These are phyloP conservation scores for Acanthamoeba royreba DNA, from an alignment of 208 protist genomes.

Conservation along the genomic window DNA sequence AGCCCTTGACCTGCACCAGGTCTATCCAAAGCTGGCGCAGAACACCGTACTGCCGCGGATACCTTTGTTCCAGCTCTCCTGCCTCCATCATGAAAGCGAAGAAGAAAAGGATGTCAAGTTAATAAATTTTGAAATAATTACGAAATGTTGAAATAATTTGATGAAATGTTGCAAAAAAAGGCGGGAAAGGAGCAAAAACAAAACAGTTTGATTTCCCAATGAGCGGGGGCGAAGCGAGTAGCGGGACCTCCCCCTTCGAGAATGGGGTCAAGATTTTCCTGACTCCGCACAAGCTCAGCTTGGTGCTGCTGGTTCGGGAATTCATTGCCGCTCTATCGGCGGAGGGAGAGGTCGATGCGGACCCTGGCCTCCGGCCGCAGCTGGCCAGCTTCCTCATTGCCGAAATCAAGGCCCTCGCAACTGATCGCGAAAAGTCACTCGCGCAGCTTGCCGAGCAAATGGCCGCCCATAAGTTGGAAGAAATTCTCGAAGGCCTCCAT, in stretches of 20 bases:
- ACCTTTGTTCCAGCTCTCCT: not conserved
- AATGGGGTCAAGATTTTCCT: not conserved
- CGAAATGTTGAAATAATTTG: not conserved
- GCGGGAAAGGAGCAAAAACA: not conserved
- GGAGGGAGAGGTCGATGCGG: not conserved
- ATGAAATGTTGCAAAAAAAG: not conserved
- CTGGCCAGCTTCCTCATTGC: not conserved
- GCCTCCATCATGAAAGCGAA: too few relatives aligned
- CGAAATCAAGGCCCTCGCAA: not conserved
- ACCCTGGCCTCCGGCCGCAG: not conserved
- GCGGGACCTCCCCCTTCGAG: not conserved
- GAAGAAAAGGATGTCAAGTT: too few relatives aligned
- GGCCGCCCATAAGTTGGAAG: not conserved
- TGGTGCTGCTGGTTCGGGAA: not conserved
- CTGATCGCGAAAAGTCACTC: not conserved
- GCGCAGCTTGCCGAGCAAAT: not conserved
- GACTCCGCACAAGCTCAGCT: not conserved
- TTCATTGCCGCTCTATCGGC: not conserved
- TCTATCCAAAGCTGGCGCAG: not conserved
- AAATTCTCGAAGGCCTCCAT: not conserved
- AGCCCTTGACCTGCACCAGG: not conserved
- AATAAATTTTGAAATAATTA: too few relatives aligned
- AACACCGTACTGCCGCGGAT: not conserved
- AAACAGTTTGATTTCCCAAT: too few relatives aligned
- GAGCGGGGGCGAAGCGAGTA: too few relatives aligned